Conservation (phyloP, 2,329 filamentous ascomycete genomes). For the Sordariomycetes sp. region DNA sequence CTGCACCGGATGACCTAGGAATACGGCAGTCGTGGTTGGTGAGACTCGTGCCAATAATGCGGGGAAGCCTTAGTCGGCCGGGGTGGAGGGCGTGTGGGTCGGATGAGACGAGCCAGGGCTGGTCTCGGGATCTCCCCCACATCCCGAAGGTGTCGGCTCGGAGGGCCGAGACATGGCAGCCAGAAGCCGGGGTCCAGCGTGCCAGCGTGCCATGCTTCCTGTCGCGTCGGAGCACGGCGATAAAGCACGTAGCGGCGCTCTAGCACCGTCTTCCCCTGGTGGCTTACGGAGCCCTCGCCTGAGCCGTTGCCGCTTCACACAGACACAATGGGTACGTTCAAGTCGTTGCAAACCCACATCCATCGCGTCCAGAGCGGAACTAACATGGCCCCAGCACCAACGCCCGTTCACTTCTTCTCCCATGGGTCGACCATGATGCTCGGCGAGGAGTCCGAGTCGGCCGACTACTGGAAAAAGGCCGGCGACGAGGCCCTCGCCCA, state of each 20-base stretch:
- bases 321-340: background rate
- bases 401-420: constrained; percentile 54
- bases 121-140: background rate
- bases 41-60: background rate
- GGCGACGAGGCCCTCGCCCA: constrained; percentile 38
- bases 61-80: background rate
- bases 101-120: background rate
- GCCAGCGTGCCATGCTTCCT: too few relatives aligned
- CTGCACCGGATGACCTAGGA: too few relatives aligned
- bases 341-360: background rate
- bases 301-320: too few relatives aligned
- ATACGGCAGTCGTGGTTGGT: too few relatives aligned
- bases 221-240: background rate
- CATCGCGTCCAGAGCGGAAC: background rate
- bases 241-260: background rate
- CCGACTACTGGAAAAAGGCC: constrained; percentile 51
- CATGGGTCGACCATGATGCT: constrained; percentile 64
- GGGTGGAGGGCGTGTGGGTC: background rate
- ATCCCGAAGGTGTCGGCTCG: background rate
- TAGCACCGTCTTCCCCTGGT: too few relatives aligned
- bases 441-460: constrained; percentile 47
- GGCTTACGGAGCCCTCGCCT: too few relatives aligned
- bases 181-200: too few relatives aligned
- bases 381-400: constrained; percentile 8
- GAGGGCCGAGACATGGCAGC: background rate